Base-by-base conservation (phyloP, 176 grass and related monocot genomes). In the Rhynchospora pubera region DNA sequence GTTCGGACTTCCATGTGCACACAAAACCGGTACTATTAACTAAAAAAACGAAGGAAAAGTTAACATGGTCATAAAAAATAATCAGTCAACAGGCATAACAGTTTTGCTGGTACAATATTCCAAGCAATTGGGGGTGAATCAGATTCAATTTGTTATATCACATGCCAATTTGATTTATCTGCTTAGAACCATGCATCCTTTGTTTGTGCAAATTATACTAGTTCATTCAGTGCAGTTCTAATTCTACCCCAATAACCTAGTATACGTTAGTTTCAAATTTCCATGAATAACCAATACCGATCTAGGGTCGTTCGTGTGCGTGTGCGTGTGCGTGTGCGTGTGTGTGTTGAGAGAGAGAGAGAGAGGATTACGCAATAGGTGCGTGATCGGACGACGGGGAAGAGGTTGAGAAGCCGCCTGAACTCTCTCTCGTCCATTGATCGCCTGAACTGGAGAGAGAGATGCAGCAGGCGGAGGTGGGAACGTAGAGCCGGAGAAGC, bases 391-490 rank as follows among this genome's bases (percentile, higher is more conserved):
- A 99, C 91, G 69, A 99, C 82, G 24, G 96, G 93, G 89, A 91
- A 99, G 57, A 91, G 90, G 9, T 95, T 91, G 57, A 95, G 97
- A 85, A 87, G 89, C 21, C 86, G 77, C 66, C 71, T 89, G 89
- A 99, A 99, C 86, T 96, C 97, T 83, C 77, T 68, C 82, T 95
- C 97, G 79, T 99, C 93, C 97, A 99, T 99, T 42, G 78, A 63
- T 60, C 63, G 26, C 53, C 64, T 12, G 48, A 61, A 16, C 51
- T 72, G 26, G 9, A 42, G 24, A 34, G 46, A 56, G 52, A 55
- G 51, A 39, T 18, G 48, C 11, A 7, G 50, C 21, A 56, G 23
- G 15, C 52, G 30, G 13, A 55, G 7, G 70, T 22, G 72, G n/a
- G 12, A 56, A 76, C 19, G 19, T 21, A 57, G 75, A 58, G 28